Evolutionary conservation across 352 stramenopile species (phyloP).

Genomic region (Phytopythium aichiense): DNA sequence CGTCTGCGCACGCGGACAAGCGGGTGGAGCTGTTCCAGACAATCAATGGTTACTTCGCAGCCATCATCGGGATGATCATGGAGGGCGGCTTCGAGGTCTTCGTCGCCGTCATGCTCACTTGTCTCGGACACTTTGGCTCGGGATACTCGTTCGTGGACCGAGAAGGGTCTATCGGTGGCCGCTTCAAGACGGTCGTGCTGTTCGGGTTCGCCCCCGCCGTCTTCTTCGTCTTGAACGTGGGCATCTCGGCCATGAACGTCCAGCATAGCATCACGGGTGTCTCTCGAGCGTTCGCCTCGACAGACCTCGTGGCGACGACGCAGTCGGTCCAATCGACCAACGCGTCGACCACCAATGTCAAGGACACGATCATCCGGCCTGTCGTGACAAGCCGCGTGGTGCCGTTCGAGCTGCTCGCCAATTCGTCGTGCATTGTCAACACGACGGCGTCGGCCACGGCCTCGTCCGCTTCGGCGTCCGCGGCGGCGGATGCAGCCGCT

Average conservation of each 20-base stretch:
- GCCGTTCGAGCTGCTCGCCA: slow-evolving; percentile 26
- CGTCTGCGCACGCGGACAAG: slow-evolving; percentile 25
- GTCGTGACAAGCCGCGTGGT: slow-evolving; percentile 19
- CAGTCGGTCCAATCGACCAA: slow-evolving; percentile 1
- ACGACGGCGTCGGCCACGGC: neutral
- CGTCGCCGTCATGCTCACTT: slow-evolving; percentile 32
- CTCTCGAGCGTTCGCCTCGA: slow-evolving; percentile 25
- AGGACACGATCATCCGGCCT: slow-evolving; percentile 34
- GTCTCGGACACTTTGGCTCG: slow-evolving; percentile 20
- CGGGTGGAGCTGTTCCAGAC: slow-evolving; percentile 31
- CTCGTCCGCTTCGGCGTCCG: slow-evolving; percentile 3
- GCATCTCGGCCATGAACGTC: slow-evolving; percentile 32
- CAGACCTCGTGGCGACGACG: slow-evolving; percentile 19
- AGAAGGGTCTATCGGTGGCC: neutral
- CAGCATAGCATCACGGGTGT: slow-evolving; percentile 25
- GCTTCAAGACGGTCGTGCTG: slow-evolving; percentile 24
- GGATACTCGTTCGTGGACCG: neutral
- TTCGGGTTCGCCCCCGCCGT: slow-evolving; percentile 29
- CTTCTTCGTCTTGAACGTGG: slow-evolving; percentile 37
- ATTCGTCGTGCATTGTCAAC: slow-evolving; percentile 20
- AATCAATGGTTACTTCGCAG: slow-evolving; percentile 31
- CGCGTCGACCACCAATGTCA: slow-evolving; percentile 11
- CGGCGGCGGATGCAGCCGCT: neutral
- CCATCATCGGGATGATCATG: slow-evolving; percentile 18
- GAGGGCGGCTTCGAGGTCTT: slow-evolving; percentile 33